A percentile compares a stretch with the other conserved stretches of the same genome.
Evolutionary conservation across 495 filamentous ascomycete genomes (phyloP).

Genomic region (Daldinia childiae): DNA sequence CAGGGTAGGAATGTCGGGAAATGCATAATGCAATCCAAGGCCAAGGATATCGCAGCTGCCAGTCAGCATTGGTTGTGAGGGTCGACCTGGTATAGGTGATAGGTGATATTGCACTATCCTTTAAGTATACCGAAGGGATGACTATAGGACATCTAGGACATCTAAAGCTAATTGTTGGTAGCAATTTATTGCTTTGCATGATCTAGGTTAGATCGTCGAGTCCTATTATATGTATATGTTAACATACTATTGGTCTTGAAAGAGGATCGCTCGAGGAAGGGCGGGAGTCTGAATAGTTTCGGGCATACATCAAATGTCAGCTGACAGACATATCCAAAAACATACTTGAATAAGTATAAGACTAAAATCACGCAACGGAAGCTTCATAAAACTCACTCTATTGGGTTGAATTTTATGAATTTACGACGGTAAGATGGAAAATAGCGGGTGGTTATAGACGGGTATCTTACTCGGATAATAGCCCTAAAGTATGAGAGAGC

Average conservation of each 20-base stretch:
- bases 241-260: background rate
- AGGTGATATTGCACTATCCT: too few species aligned
- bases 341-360: background rate
- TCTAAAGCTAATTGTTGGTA: too few species aligned
- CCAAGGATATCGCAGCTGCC: background rate
- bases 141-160: too few species aligned
- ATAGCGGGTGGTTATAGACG: conserved; percentile 10
- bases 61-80: conserved; percentile 13
- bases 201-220: too few species aligned
- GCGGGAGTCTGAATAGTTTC: conserved; percentile 28
- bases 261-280: conserved; percentile 5
- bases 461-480: conserved; percentile 25
- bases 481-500: conserved; percentile 6
- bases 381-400: background rate
- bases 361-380: conserved; percentile 13
- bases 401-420: background rate
- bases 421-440: conserved; percentile 4
- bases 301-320: conserved; percentile 7
- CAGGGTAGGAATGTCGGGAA: conserved; percentile 12
- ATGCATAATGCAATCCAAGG: background rate
- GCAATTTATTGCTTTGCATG: too few species aligned
- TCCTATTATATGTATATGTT: too few species aligned
- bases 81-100: background rate
- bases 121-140: too few species aligned
- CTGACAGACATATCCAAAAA: background rate